A percentile compares a stretch with the other conserved stretches of the same genome.
Conservation (phyloP, 257 asterid genomes). For the Primulina huaijiensis region DNA sequence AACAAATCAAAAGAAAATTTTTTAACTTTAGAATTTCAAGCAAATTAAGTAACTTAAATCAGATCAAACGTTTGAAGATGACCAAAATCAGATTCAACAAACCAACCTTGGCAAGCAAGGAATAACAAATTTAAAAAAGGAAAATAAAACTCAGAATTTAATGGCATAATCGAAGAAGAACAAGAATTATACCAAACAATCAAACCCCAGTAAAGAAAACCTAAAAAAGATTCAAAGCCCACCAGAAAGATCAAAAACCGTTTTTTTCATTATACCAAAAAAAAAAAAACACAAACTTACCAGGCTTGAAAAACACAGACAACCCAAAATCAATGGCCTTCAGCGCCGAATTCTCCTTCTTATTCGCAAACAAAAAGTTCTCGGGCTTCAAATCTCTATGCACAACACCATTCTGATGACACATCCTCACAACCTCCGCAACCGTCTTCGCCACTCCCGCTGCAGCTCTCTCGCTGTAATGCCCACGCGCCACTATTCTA, state of each 20-base stretch:
- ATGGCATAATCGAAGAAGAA: background rate
- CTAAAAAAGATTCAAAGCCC: background rate
- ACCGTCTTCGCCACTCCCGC: slow-evolving; percentile 66
- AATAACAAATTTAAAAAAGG: background rate
- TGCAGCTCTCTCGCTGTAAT: slow-evolving; percentile 93
- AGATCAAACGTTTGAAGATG: background rate
- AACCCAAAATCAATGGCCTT: slow-evolving; percentile 87
- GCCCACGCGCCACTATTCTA: slow-evolving; percentile 92
- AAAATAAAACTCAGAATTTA: background rate
- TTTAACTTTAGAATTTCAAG: background rate
- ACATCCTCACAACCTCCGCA: slow-evolving; percentile 83
- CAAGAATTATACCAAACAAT: background rate
- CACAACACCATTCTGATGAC: slow-evolving; percentile 79
- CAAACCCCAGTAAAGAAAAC: slow-evolving; percentile 11
- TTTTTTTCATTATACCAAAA: background rate
- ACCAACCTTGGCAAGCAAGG: background rate
- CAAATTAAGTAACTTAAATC: background rate
- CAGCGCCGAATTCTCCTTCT: slow-evolving; percentile 77
- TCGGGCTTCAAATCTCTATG: slow-evolving; percentile 99
- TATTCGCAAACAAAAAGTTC: slow-evolving; percentile 80
- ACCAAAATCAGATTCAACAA: background rate
- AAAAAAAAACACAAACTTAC: slow-evolving; percentile 31
- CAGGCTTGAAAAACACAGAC: slow-evolving; percentile 82
- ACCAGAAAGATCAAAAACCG: background rate
- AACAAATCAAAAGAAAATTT: no score